Conservation (phyloP, 345 rosid genomes). For the Salix suchowensis region DNA sequence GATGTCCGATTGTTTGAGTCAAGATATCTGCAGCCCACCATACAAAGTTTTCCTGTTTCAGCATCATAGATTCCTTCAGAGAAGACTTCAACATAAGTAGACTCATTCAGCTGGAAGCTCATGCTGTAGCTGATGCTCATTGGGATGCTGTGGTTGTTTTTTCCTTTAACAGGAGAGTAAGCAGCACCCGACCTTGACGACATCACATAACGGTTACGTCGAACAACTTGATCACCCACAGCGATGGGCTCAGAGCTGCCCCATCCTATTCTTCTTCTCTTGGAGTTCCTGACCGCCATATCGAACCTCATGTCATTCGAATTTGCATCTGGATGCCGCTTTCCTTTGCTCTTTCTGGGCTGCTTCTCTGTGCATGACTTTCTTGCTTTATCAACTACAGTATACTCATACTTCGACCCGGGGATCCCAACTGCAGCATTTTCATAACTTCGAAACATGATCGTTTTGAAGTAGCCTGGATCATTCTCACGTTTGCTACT, state of each 20-base stretch:
- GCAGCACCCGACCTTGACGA: background rate
- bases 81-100: conserved; percentile 4
- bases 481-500: conserved; percentile 9
- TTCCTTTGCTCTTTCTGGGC: background rate
- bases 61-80: conserved; percentile 32
- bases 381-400: conserved; percentile 12
- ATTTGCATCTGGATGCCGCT: conserved; percentile 23
- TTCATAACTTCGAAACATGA: background rate
- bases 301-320: conserved; percentile 20
- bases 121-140: conserved; percentile 32
- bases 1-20: background rate
- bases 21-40: conserved; percentile 20
- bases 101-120: conserved; percentile 23
- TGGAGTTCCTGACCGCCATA: conserved; percentile 12
- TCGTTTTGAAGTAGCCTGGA: conserved; percentile 17
- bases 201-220: background rate
- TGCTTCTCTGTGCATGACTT: conserved; percentile 8
- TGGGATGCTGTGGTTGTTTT: background rate
- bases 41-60: conserved; percentile 26
- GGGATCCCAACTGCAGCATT: background rate
- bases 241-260: conserved; percentile 15
- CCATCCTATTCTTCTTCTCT: conserved; percentile 4
- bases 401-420: conserved; percentile 29
- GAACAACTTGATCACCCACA: conserved; percentile 22
- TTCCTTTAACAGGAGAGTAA: background rate